Evolutionary conservation across 1,139 yeast genomes (phyloP), one percentile per base, ranked within the genome.

Genomic region (Debaryomyces coudertii): DNA sequence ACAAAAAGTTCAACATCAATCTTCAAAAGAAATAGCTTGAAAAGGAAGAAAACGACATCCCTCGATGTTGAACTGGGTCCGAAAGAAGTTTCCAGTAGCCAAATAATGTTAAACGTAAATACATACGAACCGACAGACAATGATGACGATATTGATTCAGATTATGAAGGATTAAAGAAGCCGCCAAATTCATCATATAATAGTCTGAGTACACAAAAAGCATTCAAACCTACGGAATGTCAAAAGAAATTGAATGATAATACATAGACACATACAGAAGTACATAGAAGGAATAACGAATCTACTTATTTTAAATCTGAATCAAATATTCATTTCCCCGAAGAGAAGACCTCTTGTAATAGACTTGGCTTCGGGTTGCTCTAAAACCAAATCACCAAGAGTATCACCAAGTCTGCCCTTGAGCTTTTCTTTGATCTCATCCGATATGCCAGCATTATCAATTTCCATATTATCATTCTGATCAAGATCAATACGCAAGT

Each of bases 321-420:
- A 51, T 42, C 31, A 49, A 16, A 68, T 63, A 41, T 58, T 58
- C 15, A 63, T 40, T 56, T 85, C 93, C 3, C 95, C 96, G 60
- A 87, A 84, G 62, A 89, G 85, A n/a, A 90, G 77, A 8, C 95
- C 95, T 52, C 81, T 73, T 16, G 79, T 77, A 11, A 89, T 73
- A 28, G 69, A 78, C 48, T 70, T 71, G 1, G 83, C 82, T 59
- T 87, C 89, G 0, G 68, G 63, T 50, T 80, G 78, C 35, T 73
- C 69, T 33, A 77, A 58, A 3, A 89, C 71, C 36, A 69, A 68
- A 4, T 74, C 68, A 1, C 88, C 74, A 46, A 90, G 68, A 1
- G 77, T 68, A 9, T 71, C 75, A 25, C 96, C 96, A 22, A 88
- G 72, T 59, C 88, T 80, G 2, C 74, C 77, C 8, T 59, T 66